These are phyloP conservation scores for Cryphonectria carpinicola DNA, from an alignment of 2,329 filamentous ascomycete species.

Conservation along the genomic window DNA sequence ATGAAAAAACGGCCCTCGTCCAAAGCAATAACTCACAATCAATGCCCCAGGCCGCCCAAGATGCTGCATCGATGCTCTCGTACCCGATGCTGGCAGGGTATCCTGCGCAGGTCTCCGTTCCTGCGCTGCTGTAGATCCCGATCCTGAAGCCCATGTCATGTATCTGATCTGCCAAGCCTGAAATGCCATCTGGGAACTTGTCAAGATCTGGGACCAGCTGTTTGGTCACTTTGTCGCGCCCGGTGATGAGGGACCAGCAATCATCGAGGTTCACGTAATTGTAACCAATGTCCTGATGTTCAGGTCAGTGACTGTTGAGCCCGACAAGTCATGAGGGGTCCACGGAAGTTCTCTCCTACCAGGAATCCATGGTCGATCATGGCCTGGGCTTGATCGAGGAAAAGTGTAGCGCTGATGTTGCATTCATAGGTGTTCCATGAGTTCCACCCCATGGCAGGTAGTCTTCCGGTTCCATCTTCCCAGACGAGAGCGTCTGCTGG, in stretches of 20 bases:
- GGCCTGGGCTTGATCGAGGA: constrained; percentile 16
- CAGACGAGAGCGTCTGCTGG: not conserved
- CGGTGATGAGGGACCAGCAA: constrained; percentile 19
- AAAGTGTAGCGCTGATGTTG: constrained; percentile 13
- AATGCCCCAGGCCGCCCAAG: constrained; percentile 20
- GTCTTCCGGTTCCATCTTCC: constrained; percentile 14
- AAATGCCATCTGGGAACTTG: constrained; percentile 18
- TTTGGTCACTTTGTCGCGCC: not conserved
- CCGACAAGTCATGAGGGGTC: too few species aligned
- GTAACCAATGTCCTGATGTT: constrained; percentile 11
- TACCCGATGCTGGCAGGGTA: constrained; percentile 23
- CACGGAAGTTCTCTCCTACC: not conserved
- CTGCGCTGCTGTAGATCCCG: constrained; percentile 20
- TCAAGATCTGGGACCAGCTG: constrained; percentile 7
- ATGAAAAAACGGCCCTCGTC: not conserved
- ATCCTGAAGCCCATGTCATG: constrained; percentile 19
- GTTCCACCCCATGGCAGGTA: constrained; percentile 21
- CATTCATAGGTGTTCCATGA: constrained; percentile 22
- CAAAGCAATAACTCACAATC: constrained; percentile 10
- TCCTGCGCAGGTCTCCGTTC: constrained; percentile 14
- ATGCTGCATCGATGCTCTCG: constrained; percentile 18
- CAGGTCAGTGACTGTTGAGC: not conserved
- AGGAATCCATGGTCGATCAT: constrained; percentile 15
- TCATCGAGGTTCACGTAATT: constrained; percentile 21
- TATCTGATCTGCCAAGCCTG: constrained; percentile 15